Base-by-base conservation (phyloP, 2,329 filamentous ascomycete species). In the Aspergillus fumigatiaffinis region DNA sequence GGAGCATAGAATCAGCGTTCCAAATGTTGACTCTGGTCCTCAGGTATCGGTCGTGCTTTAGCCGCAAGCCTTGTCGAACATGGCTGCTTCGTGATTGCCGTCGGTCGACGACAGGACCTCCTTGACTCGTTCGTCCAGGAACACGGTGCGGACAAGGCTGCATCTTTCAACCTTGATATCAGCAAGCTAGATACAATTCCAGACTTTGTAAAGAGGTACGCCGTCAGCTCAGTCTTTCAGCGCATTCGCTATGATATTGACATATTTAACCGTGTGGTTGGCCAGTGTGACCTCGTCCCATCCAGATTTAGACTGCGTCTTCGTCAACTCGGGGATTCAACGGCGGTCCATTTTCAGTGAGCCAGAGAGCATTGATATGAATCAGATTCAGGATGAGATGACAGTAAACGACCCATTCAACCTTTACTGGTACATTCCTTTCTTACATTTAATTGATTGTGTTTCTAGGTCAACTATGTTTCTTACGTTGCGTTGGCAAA, bases 251-350 rank as follows among this genome's bases (percentile, higher is more conserved):
- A 12, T 12, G 12, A 35, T 14, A 6, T 17, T 17, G 35, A 25
- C 23, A 3, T n/a, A 0, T 0, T 9, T n/a, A 26, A 8, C 25
- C 12, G 32, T 35, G 5, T 4, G 32, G 5, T 17, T 14, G 32
- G 17, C 61, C 1, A 67, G 67, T 49, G 57, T 73, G 41, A 77
- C 73, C 21, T 67, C 65, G 29, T 72, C 74, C 53, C 77, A 83
- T 59, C 76, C 80, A 0, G 80, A 82, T 58, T 68, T 84, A 2
- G 81, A 83, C 63, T 78, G 76, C 56, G 67, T 83, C n/a, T 73
- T 83, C 56, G 65, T 83, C 51, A 83, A 83, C 68, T 77, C 79
- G 1, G 81, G 81, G n/a, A 79, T 83, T 32, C 81, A 83, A 66
- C 73, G 80, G 8, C 71, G 71, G 9, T 76, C 81, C 58, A 74